These are phyloP conservation scores for Colletotrichum gloeosporioides DNA, from an alignment of 2,329 filamentous ascomycete species.

Conservation along the genomic window DNA sequence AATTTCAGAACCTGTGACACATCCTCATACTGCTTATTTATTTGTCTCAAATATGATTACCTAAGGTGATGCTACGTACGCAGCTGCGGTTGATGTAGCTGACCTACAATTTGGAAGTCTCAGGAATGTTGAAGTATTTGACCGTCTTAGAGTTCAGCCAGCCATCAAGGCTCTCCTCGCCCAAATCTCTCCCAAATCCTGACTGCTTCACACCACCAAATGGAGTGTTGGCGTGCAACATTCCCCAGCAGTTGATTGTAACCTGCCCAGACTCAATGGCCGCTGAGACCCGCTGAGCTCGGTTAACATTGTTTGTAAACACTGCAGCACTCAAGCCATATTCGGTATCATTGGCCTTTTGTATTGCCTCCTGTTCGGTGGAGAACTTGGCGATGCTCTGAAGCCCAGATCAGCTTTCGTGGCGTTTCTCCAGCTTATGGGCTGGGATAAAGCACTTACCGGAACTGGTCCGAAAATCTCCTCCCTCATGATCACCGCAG, in stretches of 20 bases:
- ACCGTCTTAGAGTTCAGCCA: not conserved
- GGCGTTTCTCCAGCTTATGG: not conserved
- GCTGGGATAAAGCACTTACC: not conserved
- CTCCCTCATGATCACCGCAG: not conserved
- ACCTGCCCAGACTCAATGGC: not conserved
- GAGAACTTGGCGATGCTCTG: not conserved
- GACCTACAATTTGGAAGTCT: not conserved
- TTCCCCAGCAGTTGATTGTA: not conserved
- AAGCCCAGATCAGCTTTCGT: not conserved
- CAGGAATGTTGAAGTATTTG: not conserved
- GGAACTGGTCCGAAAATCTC: not conserved
- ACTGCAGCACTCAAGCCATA: not conserved
- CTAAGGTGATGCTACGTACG: not conserved
- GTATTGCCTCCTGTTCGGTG: not conserved
- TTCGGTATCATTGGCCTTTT: not conserved
- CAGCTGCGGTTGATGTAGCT: not conserved
- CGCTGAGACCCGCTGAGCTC: not conserved
- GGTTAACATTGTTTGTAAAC: not conserved
- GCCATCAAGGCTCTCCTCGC: not conserved
- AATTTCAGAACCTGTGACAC: not conserved
- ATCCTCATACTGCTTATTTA: not conserved
- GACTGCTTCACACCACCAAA: not conserved
- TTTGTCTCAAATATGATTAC: not conserved
- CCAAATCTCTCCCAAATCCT: not conserved
- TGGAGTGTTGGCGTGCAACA: not conserved